A percentile compares a stretch with the other conserved stretches of the same genome.
phyloP scores from a whole-genome alignment of 2,329 filamentous ascomycete species.

The Aureobasidium namibiae region DNA sequence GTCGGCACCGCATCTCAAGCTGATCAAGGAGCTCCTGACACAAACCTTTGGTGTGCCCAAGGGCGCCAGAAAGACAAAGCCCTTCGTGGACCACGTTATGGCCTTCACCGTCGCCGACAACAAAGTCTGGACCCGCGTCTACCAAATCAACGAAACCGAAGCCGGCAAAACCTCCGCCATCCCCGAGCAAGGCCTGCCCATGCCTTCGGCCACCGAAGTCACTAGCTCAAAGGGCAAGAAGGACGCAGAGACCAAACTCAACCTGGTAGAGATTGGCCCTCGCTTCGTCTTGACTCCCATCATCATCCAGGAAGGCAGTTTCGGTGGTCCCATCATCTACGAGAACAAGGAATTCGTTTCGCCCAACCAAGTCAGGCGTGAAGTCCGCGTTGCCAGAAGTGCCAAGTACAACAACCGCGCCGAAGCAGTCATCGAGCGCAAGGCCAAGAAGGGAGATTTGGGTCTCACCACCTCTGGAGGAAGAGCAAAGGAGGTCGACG shows the following conservation, averaged over 20 bases:
- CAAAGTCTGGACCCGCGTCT: constrained; percentile 93
- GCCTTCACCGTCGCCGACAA: constrained; percentile 83
- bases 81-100: constrained; percentile 93
- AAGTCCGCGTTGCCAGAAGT: constrained; percentile 68
- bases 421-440: constrained; percentile 63
- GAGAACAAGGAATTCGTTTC: constrained; percentile 97
- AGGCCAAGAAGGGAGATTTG: constrained; percentile 66
- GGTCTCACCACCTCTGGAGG: constrained; percentile 63
- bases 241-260: constrained; percentile 63
- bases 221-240: constrained; percentile 29
- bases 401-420: constrained; percentile 67
- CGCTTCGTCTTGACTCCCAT: constrained; percentile 90
- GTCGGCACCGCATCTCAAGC: constrained; percentile 61
- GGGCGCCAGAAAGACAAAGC: constrained; percentile 80
- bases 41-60: constrained; percentile 91
- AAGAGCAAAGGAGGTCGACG: constrained; percentile 54
- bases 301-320: constrained; percentile 88
- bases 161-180: constrained; percentile 38
- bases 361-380: constrained; percentile 85
- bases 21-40: constrained; percentile 83
- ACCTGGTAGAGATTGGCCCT: constrained; percentile 85
- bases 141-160: constrained; percentile 83
- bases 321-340: constrained; percentile 93
- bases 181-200: constrained; percentile 13
- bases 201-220: constrained; percentile 21